phyloP scores from a whole-genome alignment of 345 rosid genomes.

The Populus nigra region DNA sequence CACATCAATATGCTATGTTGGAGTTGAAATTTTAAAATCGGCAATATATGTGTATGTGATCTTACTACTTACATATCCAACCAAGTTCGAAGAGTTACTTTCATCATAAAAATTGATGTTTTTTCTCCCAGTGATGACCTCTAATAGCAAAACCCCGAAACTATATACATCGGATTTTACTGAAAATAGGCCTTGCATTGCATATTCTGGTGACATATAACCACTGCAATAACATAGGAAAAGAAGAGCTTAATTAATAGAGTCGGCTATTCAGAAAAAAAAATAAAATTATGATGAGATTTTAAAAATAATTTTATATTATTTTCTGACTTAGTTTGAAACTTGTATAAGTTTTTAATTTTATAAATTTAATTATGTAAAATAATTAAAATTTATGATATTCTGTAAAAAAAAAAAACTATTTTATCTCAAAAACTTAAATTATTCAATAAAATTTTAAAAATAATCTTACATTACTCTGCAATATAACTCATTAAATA shows the following conservation, averaged over 20 bases:
- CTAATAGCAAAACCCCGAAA: slow-evolving; percentile 27
- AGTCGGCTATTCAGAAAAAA: no score
- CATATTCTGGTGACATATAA: slow-evolving; percentile 38
- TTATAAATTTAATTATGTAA: no score
- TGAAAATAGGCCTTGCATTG: slow-evolving; percentile 31
- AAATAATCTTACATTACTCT: no score
- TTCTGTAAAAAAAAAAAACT: no score
- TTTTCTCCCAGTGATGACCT: slow-evolving; percentile 11
- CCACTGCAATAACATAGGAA: slow-evolving; percentile 5
- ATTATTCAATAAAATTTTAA: no score
- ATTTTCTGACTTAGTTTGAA: no score
- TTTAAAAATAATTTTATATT: no score
- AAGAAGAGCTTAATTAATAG: background rate
- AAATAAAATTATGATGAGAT: no score
- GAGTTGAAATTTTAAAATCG: background rate
- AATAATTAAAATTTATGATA: no score
- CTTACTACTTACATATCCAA: slow-evolving; percentile 40
- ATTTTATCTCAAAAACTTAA: no score
- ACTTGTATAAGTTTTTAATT: no score
- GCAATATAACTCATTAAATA: no score
- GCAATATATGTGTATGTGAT: slow-evolving; percentile 36
- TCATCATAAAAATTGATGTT: slow-evolving; percentile 24
- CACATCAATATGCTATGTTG: background rate
- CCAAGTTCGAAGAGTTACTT: slow-evolving; percentile 28
- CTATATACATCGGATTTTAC: slow-evolving; percentile 9